phyloP scores from a whole-genome alignment of 2,329 filamentous ascomycete genomes.

The Alternaria conjuncta region DNA sequence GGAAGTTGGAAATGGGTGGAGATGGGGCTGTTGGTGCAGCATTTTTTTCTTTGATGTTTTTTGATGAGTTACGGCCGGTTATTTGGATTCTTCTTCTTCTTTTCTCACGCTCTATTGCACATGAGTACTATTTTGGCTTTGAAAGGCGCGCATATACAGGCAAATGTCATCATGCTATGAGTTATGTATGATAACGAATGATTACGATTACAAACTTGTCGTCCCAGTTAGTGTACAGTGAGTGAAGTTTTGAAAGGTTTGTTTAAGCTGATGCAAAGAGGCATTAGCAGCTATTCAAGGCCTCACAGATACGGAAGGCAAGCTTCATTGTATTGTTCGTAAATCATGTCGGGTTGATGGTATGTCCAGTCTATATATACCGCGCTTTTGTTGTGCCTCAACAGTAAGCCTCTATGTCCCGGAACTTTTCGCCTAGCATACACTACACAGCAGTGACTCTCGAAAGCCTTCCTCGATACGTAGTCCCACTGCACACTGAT shows the following conservation, averaged over 20 bases:
- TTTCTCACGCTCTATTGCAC: not conserved
- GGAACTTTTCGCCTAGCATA: not conserved
- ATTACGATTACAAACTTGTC: not conserved
- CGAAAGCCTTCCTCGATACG: not conserved
- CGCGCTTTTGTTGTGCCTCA: not conserved
- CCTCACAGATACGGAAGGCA: fast-evolving
- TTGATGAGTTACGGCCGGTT: not conserved
- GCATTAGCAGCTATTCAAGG: not conserved
- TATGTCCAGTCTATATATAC: not conserved
- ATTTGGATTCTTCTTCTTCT: not conserved
- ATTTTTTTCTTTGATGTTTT: not conserved
- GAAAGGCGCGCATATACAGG: constrained; percentile 6
- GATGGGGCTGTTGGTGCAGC: not conserved
- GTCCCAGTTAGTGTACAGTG: not conserved
- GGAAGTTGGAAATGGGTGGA: not conserved
- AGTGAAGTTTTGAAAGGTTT: not conserved
- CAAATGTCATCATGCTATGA: constrained; percentile 1
- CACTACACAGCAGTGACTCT: not conserved
- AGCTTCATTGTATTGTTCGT: fast-evolving
- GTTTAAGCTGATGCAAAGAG: not conserved
- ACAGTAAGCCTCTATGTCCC: not conserved
- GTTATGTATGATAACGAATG: constrained; percentile 7
- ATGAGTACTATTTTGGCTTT: not conserved
- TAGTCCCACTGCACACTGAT: not conserved
- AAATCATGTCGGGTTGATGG: not conserved